These are phyloP conservation scores for Saccharomycopsis selenospora DNA, from an alignment of 805 yeast species.

Conservation along the genomic window DNA sequence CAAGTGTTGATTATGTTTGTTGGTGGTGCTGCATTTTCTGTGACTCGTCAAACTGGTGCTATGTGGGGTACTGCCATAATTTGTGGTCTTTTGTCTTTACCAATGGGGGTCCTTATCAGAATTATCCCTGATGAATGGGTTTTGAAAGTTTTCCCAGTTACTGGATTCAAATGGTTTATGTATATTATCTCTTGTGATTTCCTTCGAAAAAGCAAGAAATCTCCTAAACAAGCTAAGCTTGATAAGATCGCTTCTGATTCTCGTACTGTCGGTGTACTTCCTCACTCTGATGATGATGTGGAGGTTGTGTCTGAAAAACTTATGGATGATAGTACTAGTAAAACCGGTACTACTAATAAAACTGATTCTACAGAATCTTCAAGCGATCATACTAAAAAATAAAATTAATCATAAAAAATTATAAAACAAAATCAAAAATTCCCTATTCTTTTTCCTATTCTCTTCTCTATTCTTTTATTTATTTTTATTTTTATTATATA, in stretches of 20 bases:
- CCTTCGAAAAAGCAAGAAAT: constrained; percentile 12
- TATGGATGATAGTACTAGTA: not conserved
- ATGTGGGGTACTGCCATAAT: constrained; percentile 87
- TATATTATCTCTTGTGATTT: constrained; percentile 10
- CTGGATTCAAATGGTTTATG: constrained; percentile 9
- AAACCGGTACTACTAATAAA: not conserved
- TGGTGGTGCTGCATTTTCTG: constrained; percentile 93
- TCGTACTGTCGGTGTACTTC: too few relatives aligned
- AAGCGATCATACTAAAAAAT: not conserved
- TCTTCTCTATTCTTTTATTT: too few relatives aligned
- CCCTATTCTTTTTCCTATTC: too few relatives aligned
- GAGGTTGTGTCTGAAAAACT: not conserved
- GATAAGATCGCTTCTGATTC: too few relatives aligned
- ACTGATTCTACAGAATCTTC: not conserved
- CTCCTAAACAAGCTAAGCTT: not conserved
- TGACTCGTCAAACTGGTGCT: constrained; percentile 68
- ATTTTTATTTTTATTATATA: too few relatives aligned
- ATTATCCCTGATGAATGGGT: constrained; percentile 78
- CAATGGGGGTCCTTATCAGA: constrained; percentile 71
- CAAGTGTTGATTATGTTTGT: constrained; percentile 91
- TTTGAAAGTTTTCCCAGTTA: constrained; percentile 55
- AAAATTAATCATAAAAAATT: not conserved
- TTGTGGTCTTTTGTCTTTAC: constrained; percentile 75
- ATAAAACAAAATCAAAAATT: too few relatives aligned
- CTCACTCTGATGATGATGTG: not conserved